Evolutionary conservation across 164 flowering plant genomes (phyloP).

Genomic region (Saururus chinensis): DNA sequence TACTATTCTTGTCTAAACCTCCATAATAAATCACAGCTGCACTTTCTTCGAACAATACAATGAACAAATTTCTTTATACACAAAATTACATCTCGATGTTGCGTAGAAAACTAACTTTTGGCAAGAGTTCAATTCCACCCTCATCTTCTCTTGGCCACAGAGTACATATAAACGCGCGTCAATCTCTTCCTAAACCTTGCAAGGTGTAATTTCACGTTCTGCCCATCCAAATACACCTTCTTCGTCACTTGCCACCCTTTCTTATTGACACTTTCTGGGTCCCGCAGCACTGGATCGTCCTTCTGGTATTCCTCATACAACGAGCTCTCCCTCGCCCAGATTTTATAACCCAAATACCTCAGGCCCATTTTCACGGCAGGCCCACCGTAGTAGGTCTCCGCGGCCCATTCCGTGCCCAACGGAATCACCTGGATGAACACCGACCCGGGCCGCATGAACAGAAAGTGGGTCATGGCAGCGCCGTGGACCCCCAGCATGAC

Average conservation of each 20-base stretch:
- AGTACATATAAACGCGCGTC: conserved; percentile 35
- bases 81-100: too few species aligned
- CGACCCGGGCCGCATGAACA: conserved; percentile 67
- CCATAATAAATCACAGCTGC: too few species aligned
- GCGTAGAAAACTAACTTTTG: too few species aligned
- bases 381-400: conserved; percentile 75
- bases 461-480: conserved; percentile 92
- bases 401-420: conserved; percentile 87
- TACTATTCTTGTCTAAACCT: too few species aligned
- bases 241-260: conserved; percentile 91
- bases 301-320: conserved; percentile 41
- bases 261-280: conserved; percentile 45
- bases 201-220: conserved; percentile 57
- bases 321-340: conserved; percentile 70
- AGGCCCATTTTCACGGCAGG: conserved; percentile 75
- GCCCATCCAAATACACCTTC: conserved; percentile 72
- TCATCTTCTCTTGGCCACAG: background rate
- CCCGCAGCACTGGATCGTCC: conserved; percentile 55
- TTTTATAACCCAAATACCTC: conserved; percentile 60
- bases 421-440: conserved; percentile 78
- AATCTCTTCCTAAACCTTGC: conserved; percentile 48
- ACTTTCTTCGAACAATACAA: too few species aligned
- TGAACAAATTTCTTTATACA: too few species aligned
- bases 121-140: background rate
- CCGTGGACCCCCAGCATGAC: conserved; percentile 94